These are phyloP conservation scores for Pisolithus marmoratus DNA, from an alignment of 768 basidiomycete genomes.

Conservation along the genomic window DNA sequence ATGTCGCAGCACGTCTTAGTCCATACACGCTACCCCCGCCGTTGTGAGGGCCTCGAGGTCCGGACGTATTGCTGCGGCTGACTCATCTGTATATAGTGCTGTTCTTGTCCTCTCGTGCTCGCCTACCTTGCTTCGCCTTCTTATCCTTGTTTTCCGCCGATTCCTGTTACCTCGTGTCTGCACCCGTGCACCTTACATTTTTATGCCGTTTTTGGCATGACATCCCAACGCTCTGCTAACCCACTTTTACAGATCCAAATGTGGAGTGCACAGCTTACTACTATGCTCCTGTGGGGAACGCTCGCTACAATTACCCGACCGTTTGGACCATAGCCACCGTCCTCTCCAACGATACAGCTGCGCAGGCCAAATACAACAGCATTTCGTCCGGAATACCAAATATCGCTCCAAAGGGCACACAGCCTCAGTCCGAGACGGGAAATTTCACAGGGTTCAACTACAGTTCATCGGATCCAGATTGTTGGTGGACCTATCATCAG, in stretches of 20 bases:
- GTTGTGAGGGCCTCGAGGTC: too few relatives aligned
- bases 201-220: too few relatives aligned
- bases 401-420: constrained; percentile 34
- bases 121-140: too few relatives aligned
- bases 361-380: constrained; percentile 36
- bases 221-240: neutral
- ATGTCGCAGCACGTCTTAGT: too few relatives aligned
- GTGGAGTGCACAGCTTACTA: constrained; percentile 40
- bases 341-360: constrained; percentile 37
- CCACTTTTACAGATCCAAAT: constrained; percentile 22
- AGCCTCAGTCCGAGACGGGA: constrained; percentile 19
- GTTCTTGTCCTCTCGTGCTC: too few relatives aligned
- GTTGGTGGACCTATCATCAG: constrained; percentile 35
- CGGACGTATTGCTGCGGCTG: too few relatives aligned
- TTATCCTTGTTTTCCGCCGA: too few relatives aligned
- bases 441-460: constrained; percentile 33
- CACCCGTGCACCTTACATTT: too few relatives aligned
- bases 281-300: constrained; percentile 31
- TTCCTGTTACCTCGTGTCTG: too few relatives aligned
- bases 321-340: constrained; percentile 43
- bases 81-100: too few relatives aligned
- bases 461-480: constrained; percentile 40
- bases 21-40: too few relatives aligned
- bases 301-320: constrained; percentile 36
- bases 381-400: constrained; percentile 43